Evolutionary conservation across 2,329 filamentous ascomycete species (phyloP), one percentile per base, ranked within the genome.

Genomic region (Alternaria dauci): DNA sequence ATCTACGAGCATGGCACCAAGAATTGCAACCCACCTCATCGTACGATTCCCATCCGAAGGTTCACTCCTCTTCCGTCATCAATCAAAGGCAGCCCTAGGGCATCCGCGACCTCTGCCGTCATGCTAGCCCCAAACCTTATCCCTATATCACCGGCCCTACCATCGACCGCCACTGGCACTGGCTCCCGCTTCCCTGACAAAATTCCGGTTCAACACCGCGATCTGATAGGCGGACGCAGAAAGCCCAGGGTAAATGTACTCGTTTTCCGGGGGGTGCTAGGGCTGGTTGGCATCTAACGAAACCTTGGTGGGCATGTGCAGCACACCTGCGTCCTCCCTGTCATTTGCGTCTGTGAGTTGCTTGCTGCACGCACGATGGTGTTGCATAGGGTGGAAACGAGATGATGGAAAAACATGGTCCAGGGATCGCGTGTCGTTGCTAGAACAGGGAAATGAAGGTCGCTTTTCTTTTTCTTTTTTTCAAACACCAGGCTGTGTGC

Each of bases 181-280:
- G 46, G 46, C 20, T 50, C 20, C 46, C 46, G 20, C 20, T 32
- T 20, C 8, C 20, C 46, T 20, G 30, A 30, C 20, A 50, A 16
- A 11, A 25, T 23, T 3, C 46, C 30, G 46, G 46, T 25, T 16
- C 14, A 4, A 16, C 8, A 6, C 18, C 36, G 32, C 46, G 30
- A n/a, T 20, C 30, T 50, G 7, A 38, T 36, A 36, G 12, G 46
- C 30, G 25, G 46, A 30, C 46, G 46, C 30, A 30, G 38, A 50
- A 50, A 32, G 20, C 20, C 25, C 46, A 50, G 46, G 46, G 46
- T 50, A 50, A 50, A 36, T 50, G 20, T 50, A 30, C 46, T 50
- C 38, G 46, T 38, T 50, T 23, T 23, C 20, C 44, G 44, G 11
- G 11, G 44, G 18, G 32, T 30, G 44, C 46, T 5, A 11, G 16